Base-by-base conservation (phyloP, 1,284 basidiomycete genomes). In the Hemileia vastatrix region DNA sequence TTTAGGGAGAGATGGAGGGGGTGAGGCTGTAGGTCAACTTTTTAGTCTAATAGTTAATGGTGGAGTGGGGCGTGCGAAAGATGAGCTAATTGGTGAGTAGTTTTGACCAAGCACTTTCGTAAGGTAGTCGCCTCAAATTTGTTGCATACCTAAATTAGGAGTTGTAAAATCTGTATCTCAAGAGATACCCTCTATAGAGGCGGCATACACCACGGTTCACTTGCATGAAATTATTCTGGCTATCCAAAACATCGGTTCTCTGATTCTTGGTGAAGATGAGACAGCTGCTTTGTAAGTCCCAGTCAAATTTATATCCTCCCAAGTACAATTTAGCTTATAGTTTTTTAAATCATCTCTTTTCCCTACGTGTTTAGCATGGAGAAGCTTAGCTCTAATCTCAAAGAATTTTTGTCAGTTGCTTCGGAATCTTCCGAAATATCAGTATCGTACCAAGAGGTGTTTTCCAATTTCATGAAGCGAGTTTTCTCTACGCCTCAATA, bases 1-100 rank as follows among this genome's bases (percentile, higher is more conserved):
- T 1, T 32, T 61, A n/a, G 59, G 59, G 6, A 24, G 47, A 54
- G 59, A 61, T 15, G 59, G 59, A n/a, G 59, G 59, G 19, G 59
- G 59, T 6, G 53, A 54, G 54, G 40, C 52, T 33, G 59, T 61
- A 5, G 59, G 53, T 15, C 54, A 54, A 2, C n/a, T 61, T 9
- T 23, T 61, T 5, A 43, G 18, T 24, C 49, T 54, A 18, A 33
- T 61, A 15, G 33, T 54, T 23, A 44, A 44, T 18, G 59, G 59
- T 6, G 59, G 59, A 4, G 45, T 61, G 15, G 31, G 33, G 15
- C 24, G 54, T n/a, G 50, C 43, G n/a, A 19, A 36, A 18, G 31
- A 44, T n/a, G 59, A 61, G 15, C 19, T 61, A 6, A 54, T 27
- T n/a, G 44, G 59, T 61, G 24, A 61, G 52, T 18, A 18, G 2